phyloP scores from a whole-genome alignment of 352 stramenopile species.

The Blastocystis sp. region DNA sequence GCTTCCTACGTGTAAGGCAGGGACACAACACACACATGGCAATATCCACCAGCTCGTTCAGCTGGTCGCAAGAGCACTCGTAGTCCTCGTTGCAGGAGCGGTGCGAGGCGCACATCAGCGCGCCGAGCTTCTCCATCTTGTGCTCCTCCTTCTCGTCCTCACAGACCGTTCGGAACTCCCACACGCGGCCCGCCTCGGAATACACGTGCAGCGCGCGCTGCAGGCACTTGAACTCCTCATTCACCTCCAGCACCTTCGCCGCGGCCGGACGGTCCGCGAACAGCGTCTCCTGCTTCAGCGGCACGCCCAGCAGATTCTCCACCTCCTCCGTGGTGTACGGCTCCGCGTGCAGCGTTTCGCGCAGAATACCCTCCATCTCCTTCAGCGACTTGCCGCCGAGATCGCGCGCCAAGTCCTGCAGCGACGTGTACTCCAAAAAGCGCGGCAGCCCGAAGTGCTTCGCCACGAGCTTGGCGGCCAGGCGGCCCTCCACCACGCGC shows the following conservation, averaged over 20 bases:
- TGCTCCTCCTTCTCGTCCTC: constrained; percentile 18
- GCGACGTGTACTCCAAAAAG: constrained; percentile 73
- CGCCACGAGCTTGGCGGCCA: constrained; percentile 78
- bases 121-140: constrained; percentile 73
- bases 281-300: constrained; percentile 20
- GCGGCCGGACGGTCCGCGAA: constrained; percentile 36
- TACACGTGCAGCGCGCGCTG: constrained; percentile 78
- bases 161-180: constrained; percentile 73
- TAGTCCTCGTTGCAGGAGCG: constrained; percentile 76
- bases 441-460: constrained; percentile 72
- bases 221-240: constrained; percentile 73
- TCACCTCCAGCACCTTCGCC: constrained; percentile 73
- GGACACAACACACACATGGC: constrained; percentile 69
- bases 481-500: constrained; percentile 78
- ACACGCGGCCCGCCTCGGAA: constrained; percentile 76
- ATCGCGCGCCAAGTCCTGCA: constrained; percentile 72
- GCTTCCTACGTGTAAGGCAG: not conserved
- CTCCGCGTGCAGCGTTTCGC: constrained; percentile 51
- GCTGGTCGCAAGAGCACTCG: constrained; percentile 78
- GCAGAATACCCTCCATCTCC: constrained; percentile 73
- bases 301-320: constrained; percentile 29
- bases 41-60: constrained; percentile 77
- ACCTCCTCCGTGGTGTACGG: constrained; percentile 61
- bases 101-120: constrained; percentile 78
- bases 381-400: constrained; percentile 68